Evolutionary conservation across 305 asterid genomes (phyloP).

Genomic region (Fraxinus platypoda): DNA sequence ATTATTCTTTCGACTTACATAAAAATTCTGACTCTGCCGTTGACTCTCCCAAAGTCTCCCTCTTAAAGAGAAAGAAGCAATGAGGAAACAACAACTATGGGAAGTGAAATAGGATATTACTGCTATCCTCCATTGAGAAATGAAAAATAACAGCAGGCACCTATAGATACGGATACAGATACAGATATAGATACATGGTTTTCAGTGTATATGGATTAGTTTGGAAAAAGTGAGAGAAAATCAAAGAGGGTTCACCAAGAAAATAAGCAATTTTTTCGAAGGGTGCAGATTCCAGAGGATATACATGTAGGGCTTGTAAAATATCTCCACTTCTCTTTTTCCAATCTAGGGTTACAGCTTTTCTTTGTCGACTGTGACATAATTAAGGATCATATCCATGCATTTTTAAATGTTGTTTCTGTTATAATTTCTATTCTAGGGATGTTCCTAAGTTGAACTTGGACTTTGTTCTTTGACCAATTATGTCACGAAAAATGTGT

Average conservation of each 20-base stretch:
- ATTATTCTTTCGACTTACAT: no score
- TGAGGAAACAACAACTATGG: background rate
- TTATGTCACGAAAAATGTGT: no score
- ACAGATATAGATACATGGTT: background rate
- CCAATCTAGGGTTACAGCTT: background rate
- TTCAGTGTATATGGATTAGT: background rate
- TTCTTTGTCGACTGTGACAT: slow-evolving; percentile 4
- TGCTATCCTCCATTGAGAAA: background rate
- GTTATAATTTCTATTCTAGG: background rate
- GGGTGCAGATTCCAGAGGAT: slow-evolving; percentile 1
- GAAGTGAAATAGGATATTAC: background rate
- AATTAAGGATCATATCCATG: background rate
- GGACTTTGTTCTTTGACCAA: background rate
- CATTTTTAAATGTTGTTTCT: background rate
- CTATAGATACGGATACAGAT: background rate
- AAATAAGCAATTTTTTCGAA: background rate
- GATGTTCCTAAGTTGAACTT: background rate
- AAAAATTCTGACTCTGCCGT: background rate
- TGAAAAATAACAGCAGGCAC: background rate
- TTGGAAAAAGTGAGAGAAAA: slow-evolving; percentile 12
- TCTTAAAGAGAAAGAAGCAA: background rate
- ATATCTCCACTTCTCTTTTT: background rate
- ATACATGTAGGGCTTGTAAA: slow-evolving; percentile 3
- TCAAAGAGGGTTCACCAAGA: slow-evolving; percentile 5
- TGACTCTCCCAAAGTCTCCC: background rate